Base-by-base conservation (phyloP, 2,329 filamentous ascomycete species). In the Reticulascus tulasneorum region DNA sequence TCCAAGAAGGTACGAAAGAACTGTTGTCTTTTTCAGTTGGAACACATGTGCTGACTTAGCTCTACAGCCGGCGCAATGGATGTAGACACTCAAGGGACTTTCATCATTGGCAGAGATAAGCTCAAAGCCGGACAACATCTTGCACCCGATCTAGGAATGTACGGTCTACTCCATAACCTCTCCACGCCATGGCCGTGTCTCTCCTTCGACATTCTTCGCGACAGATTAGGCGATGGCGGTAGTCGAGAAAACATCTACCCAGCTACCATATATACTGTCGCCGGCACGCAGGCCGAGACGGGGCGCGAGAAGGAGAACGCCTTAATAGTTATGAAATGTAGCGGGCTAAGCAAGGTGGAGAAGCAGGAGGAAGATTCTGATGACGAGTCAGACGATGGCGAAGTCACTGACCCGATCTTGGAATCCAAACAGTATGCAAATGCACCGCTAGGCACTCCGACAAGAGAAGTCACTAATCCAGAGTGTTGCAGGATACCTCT, bases 141-240 rank as follows among this genome's bases (percentile, higher is more conserved):
- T 38, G 81, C 89, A 4, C 91, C 93, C 11, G 93, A 98, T 63
- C 74, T 86, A 40, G 87, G 86, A n/a, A 91, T 91, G 6, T 98
- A 98, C 69, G 85, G 96, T 60, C 94, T 98, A 89, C 79, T 98
- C 41, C 93, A 98, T 71, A 88, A 81, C 44, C 77, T 98, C 46
- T 93, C 85, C 62, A 90, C 90, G 7, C 89, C 89, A 2, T 98
- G 93, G 93, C 93, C 93, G 4, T 98, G 93, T 59, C 76, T 98
- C 12, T 97, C 91, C 3, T 95, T 96, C 63, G 93, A 97, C 59
- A 84, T 98, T 42, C 65, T 98, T 45, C 82, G 76, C 51, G 93
- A 98, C 64, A 73, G 74, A 34, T 76, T 98, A 13, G 93, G 93
- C 48, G 84, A 95, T 57, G 82, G 88, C 62, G n/a, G n/a, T n/a